phyloP scores from a whole-genome alignment of 202 grass and related monocot genomes.

The Zoysia matrella region DNA sequence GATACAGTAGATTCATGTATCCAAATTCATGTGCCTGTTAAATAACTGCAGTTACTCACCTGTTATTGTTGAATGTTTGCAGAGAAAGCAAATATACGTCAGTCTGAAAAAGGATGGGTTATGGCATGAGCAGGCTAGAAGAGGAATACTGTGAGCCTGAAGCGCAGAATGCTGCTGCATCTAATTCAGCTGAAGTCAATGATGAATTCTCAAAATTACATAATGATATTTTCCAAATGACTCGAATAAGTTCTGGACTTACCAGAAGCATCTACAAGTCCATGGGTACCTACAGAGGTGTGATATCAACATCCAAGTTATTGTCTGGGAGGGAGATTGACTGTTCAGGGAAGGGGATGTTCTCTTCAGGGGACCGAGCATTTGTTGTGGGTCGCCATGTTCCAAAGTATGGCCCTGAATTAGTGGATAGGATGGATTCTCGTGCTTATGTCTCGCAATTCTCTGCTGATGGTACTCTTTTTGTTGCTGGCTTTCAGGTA shows the following conservation, averaged over 20 bases:
- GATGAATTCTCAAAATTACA: slow-evolving; percentile 59
- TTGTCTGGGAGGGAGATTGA: slow-evolving; percentile 73
- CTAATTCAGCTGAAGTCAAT: slow-evolving; percentile 42
- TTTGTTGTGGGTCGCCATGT: slow-evolving; percentile 69
- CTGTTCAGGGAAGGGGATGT: slow-evolving; percentile 53
- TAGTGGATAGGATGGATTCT: slow-evolving; percentile 62
- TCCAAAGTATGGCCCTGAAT: slow-evolving; percentile 62
- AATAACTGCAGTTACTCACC: not conserved
- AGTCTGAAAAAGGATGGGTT: slow-evolving; percentile 54
- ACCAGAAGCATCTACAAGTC: slow-evolving; percentile 56
- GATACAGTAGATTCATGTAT: not conserved
- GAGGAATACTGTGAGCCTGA: slow-evolving; percentile 48
- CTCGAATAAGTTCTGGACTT: slow-evolving; percentile 66
- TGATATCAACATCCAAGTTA: slow-evolving; percentile 60
- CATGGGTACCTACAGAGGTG: slow-evolving; percentile 32
- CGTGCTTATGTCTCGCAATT: slow-evolving; percentile 88
- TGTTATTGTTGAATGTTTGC: slow-evolving; percentile 9
- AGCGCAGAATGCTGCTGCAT: slow-evolving; percentile 34
- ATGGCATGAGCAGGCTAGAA: slow-evolving; percentile 69
- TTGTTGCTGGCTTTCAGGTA: slow-evolving; percentile 87
- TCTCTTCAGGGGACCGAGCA: slow-evolving; percentile 67
- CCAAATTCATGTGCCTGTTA: not conserved
- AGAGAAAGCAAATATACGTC: slow-evolving; percentile 36
- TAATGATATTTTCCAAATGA: slow-evolving; percentile 88
- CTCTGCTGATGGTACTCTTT: slow-evolving; percentile 79